A percentile compares a stretch with the other conserved stretches of the same genome.
These are phyloP conservation scores for Juncus inflexus DNA, from an alignment of 176 grass and related monocot species.

Conservation along the genomic window DNA sequence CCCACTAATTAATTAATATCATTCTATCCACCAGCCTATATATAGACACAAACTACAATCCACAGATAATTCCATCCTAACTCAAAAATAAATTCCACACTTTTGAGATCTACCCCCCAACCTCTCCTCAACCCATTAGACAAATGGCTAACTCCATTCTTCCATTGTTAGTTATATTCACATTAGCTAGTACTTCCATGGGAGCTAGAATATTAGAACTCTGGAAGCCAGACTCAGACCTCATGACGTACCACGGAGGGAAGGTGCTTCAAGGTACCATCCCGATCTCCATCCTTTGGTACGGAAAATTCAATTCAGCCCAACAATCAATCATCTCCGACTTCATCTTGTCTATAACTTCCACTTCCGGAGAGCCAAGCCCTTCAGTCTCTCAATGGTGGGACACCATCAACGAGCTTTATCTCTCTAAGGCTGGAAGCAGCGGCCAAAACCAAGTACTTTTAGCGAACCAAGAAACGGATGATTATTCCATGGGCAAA, in stretches of 20 bases:
- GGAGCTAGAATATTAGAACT: conserved; percentile 11
- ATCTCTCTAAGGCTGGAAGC: conserved; percentile 31
- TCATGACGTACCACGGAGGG: conserved; percentile 56
- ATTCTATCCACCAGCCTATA: conserved; percentile 8
- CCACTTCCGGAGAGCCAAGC: neutral
- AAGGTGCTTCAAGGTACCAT: conserved; percentile 42
- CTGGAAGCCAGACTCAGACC: neutral
- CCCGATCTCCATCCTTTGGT: conserved; percentile 51
- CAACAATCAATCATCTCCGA: conserved; percentile 61
- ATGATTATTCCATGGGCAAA: conserved; percentile 46
- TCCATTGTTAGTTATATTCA: conserved; percentile 4
- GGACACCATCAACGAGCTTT: conserved; percentile 23
- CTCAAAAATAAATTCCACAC: conserved; percentile 12
- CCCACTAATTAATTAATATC: too few species aligned
- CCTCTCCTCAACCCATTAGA: neutral
- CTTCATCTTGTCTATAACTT: conserved; percentile 44
- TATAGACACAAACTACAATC: neutral
- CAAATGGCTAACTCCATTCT: neutral
- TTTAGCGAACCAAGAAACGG: conserved; percentile 27
- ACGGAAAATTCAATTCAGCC: conserved; percentile 46
- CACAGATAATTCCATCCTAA: neutral
- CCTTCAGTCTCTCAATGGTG: conserved; percentile 60
- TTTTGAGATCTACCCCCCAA: neutral
- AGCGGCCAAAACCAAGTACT: neutral
- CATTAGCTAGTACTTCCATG: conserved; percentile 1